These are phyloP conservation scores for Juncus inflexus DNA, from an alignment of 176 grass and related monocot species.

Conservation along the genomic window DNA sequence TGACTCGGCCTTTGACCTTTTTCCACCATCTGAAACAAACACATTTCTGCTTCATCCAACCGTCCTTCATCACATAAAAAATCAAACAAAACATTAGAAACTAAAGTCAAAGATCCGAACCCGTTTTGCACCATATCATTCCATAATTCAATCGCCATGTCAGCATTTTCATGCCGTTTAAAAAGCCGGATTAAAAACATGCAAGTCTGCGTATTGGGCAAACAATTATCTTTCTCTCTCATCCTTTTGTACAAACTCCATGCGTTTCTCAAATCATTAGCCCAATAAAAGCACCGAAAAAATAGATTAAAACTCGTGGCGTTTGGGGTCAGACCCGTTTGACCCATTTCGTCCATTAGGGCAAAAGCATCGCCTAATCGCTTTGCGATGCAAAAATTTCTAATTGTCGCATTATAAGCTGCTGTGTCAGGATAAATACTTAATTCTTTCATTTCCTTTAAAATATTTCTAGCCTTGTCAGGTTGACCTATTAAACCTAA, in stretches of 20 bases:
- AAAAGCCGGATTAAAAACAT: constrained; percentile 85
- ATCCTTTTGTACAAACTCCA: constrained; percentile 63
- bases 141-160: constrained; percentile 63
- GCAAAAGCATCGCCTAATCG: constrained; percentile 68
- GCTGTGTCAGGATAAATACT: constrained; percentile 63
- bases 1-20: constrained; percentile 64
- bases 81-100: constrained; percentile 82
- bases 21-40: constrained; percentile 70
- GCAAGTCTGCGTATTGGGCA: constrained; percentile 78
- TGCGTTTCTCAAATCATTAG: constrained; percentile 44
- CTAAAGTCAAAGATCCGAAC: constrained; percentile 69
- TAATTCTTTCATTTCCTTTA: constrained; percentile 80
- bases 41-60: constrained; percentile 70
- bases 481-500: constrained; percentile 78
- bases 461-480: constrained; percentile 61
- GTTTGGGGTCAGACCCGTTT: constrained; percentile 61
- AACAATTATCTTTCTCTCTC: constrained; percentile 44
- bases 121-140: constrained; percentile 64
- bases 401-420: constrained; percentile 60
- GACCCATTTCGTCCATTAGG: constrained; percentile 66
- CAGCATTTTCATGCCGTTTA: constrained; percentile 41
- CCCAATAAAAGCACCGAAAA: constrained; percentile 86
- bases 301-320: constrained; percentile 83
- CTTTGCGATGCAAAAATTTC: constrained; percentile 87
- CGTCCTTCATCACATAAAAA: constrained; percentile 71